phyloP scores from a whole-genome alignment of 2,329 filamentous ascomycete genomes.

The Nothophaeocryptopus gaeumannii region DNA sequence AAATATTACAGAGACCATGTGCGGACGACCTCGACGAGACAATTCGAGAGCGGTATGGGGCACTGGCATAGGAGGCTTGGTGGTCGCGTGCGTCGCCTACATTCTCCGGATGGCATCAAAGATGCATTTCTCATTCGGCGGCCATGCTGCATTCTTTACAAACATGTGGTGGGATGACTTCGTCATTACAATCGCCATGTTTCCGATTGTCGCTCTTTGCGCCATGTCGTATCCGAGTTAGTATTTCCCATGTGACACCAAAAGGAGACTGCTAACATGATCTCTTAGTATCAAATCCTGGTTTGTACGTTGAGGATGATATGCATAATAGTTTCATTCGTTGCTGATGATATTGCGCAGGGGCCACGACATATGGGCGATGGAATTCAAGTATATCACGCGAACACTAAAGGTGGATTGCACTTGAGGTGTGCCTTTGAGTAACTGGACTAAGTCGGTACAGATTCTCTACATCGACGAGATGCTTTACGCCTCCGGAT shows the following conservation, averaged over 20 bases:
- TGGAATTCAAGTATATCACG: conserved; percentile 2
- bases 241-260: not conserved
- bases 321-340: not conserved
- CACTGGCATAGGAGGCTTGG: conserved; percentile 8
- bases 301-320: not conserved
- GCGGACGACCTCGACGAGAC: conserved; percentile 3
- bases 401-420: conserved; percentile 5
- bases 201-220: conserved; percentile 1
- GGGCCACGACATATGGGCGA: conserved; percentile 8
- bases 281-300: conserved; percentile 1
- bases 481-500: conserved; percentile 8
- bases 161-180: conserved; percentile 16
- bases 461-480: conserved; percentile 9
- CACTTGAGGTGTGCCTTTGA: not conserved
- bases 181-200: conserved; percentile 1
- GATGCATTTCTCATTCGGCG: conserved; percentile 4
- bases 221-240: conserved; percentile 2
- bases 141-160: not conserved
- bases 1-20: conserved; percentile 16
- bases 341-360: not conserved
- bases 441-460: not conserved
- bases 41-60: not conserved
- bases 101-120: conserved; percentile 16
- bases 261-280: not conserved
- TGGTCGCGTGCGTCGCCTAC: conserved; percentile 10